Evolutionary conservation across 139 green algal species (phyloP), one percentile per base, ranked within the genome.

Genomic region (Chlorokybus atmophyticus): DNA sequence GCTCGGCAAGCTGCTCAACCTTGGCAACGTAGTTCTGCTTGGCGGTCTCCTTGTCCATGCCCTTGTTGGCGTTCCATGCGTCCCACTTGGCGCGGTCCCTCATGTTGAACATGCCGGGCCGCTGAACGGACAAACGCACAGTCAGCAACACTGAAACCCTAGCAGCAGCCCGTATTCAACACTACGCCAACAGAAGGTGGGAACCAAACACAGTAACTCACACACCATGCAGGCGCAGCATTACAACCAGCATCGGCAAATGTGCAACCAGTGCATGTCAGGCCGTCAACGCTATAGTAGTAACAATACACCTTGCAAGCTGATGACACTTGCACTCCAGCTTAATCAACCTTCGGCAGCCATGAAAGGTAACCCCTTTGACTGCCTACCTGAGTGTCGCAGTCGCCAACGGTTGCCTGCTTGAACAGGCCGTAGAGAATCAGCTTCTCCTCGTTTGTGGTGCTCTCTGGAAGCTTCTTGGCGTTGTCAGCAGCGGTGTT

Each of bases 1-100:
- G 7, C 14, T 52, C 7, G n/a, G 6, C 4, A 4, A 27, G 42
- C 42, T 52, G 42, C 7, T 21, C 27, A 21, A 52, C 21, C 50
- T 62, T 55, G n/a, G 40, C 50, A 21, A 67, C 38, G 51, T 73
- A 73, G 19, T 73, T 55, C 40, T 57, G 28, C 57, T 64, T 73
- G 3, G 65, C 65, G 4, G 57, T 38, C 4, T 67, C 58, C 32
- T 61, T 67, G 40, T 30, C 40, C 47, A 57, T 67, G 26, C 64
- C 66, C 32, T 74, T 63, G 31, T 42, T 48, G 40, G 55, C 57
- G 21, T 68, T 40, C 59, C 59, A 74, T 17, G 66, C 66, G 47
- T 74, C 66, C 66, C 66, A 74, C 54, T 74, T 74, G 25, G 66
- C 66, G 26, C 55, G 59, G 19, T 53, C 60, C 23, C 58, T 74